Evolutionary conservation across 2,329 filamentous ascomycete genomes (phyloP).

Genomic region (Xylaria sp.): DNA sequence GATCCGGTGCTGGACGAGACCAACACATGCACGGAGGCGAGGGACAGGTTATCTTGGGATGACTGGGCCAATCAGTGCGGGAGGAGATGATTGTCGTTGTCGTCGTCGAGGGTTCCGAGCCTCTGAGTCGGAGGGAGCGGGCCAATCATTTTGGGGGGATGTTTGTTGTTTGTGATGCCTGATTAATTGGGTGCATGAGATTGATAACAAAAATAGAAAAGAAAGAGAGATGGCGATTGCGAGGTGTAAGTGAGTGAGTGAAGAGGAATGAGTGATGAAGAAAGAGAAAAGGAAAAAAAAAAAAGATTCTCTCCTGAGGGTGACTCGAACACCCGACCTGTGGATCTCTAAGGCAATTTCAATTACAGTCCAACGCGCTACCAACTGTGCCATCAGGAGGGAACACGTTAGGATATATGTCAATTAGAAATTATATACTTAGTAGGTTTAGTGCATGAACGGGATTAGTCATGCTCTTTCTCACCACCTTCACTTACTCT

Average conservation of each 20-base stretch:
- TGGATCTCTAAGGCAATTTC: conserved; percentile 5
- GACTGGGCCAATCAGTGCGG: neutral
- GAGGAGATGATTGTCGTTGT: neutral
- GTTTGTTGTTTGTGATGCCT: neutral
- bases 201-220: no score
- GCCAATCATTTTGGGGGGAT: no score
- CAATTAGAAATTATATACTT: neutral
- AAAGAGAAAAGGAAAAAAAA: neutral
- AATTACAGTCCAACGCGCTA: conserved; percentile 22
- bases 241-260: neutral
- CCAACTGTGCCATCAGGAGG: conserved; percentile 20
- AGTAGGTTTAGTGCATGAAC: no score
- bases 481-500: no score
- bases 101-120: neutral
- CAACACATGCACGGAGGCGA: neutral
- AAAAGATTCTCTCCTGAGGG: conserved; percentile 5
- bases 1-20: neutral
- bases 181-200: neutral
- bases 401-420: neutral
- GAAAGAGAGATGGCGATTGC: neutral
- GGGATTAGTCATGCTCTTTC: no score
- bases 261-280: neutral
- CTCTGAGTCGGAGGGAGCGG: no score
- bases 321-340: conserved; percentile 11
- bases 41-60: neutral